Base-by-base conservation (phyloP, 2,329 filamentous ascomycete genomes). In the Microcyclosporella mali region DNA sequence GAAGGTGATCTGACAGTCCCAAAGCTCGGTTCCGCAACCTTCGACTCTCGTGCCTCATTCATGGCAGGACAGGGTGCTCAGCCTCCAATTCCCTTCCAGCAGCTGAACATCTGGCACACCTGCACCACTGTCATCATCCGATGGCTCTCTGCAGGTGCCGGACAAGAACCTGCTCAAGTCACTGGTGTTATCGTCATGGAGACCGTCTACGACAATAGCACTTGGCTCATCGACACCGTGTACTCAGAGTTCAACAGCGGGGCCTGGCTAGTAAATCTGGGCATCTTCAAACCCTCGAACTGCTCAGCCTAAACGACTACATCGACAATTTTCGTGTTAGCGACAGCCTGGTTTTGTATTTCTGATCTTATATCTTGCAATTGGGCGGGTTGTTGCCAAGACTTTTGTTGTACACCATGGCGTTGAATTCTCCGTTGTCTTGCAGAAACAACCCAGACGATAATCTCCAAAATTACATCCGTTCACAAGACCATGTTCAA, bases 251-350 rank as follows among this genome's bases (percentile, higher is more conserved):
- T 64, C 53, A 63, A 64, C 54, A 55, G 50, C 40, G 61, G 61
- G 33, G 58, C 56, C 27, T 62, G 60, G 60, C 49, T 64, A 33
- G 56, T 59, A 16, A 51, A 61, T 43, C 43, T 60, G 29, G 56
- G 53, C n/a, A 46, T 55, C 33, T 60, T 59, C 48, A 53, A 50
- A 45, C 56, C 58, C 21, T 38, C 31, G 21, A 57, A 56, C 41
- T 56, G 55, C 47, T 45, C 52, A 21, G 37, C 49, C 14, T 52
- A 46, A 33, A 40, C 10, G 33, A 18, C 11, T 32, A 55, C 54
- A 67, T 49, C 67, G 68, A 4, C 56, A 56, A 68, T 51, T 37
- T 67, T 64, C 34, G 60, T 58, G 2, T 47, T 64, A 6, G 67
- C 70, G 9, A 71, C 67, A 58, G 70, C 68, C 56, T 70, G 3